Conservation (phyloP, 495 filamentous ascomycete species). For the Annulohypoxylon maeteangense region DNA sequence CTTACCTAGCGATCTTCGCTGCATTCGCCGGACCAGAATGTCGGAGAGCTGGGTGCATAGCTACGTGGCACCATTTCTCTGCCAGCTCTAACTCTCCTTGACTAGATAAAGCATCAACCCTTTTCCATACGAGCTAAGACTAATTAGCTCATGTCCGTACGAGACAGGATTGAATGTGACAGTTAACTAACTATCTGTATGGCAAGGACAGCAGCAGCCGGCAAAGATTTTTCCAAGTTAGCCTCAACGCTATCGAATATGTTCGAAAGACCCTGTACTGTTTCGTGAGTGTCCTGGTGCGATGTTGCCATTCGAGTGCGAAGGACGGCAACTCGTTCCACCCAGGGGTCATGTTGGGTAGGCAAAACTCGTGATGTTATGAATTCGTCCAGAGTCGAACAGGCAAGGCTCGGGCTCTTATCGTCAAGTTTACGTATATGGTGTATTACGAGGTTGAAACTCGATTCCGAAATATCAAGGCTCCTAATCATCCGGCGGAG, state of each 20-base stretch:
- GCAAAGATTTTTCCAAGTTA: slow-evolving; percentile 50
- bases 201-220: slow-evolving; percentile 71
- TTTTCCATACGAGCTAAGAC: slow-evolving; percentile 79
- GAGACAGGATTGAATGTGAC: neutral
- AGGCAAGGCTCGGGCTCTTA: slow-evolving; percentile 62
- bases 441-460: slow-evolving; percentile 75
- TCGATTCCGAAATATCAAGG: slow-evolving; percentile 67
- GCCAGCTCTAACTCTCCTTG: slow-evolving; percentile 64
- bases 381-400: slow-evolving; percentile 69
- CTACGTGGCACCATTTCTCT: slow-evolving; percentile 77
- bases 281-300: slow-evolving; percentile 33
- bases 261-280: slow-evolving; percentile 36
- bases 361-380: slow-evolving; percentile 56
- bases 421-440: slow-evolving; percentile 73
- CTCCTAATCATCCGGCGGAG: slow-evolving; percentile 66
- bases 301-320: slow-evolving; percentile 42
- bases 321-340: slow-evolving; percentile 41
- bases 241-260: slow-evolving; percentile 40
- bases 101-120: slow-evolving; percentile 66
- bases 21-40: slow-evolving; percentile 70
- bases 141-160: slow-evolving; percentile 22
- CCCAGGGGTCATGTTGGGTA: slow-evolving; percentile 42
- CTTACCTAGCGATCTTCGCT: slow-evolving; percentile 75
- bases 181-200: slow-evolving; percentile 67
- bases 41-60: slow-evolving; percentile 72